Conservation (phyloP, 345 rosid species). For the Psidium friedrichsthalianum region DNA sequence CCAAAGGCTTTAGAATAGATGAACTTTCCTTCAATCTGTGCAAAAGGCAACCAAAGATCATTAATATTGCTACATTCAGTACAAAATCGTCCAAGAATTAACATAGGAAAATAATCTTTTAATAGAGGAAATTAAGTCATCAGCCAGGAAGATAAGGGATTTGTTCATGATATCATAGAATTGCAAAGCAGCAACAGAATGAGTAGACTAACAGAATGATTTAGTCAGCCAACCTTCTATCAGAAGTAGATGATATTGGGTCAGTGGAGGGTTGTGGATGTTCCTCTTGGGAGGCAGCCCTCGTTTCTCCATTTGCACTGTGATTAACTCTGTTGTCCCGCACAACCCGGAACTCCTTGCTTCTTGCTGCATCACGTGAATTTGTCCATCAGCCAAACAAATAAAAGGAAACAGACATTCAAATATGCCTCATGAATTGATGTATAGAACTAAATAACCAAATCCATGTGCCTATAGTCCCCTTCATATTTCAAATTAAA, state of each 20-base stretch:
- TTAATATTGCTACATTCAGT: background rate
- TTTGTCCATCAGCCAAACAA: background rate
- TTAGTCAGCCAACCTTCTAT: conserved; percentile 34
- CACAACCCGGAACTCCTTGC: conserved; percentile 43
- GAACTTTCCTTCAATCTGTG: conserved; percentile 26
- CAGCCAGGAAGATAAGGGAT: background rate
- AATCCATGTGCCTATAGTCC: background rate
- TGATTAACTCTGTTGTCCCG: conserved; percentile 61
- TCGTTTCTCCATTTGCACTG: conserved; percentile 29
- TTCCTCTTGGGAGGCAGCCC: conserved; percentile 23
- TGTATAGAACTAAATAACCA: background rate
- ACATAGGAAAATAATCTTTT: background rate
- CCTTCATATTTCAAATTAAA: background rate
- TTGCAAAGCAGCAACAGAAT: background rate
- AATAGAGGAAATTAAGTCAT: background rate
- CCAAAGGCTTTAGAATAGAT: conserved; percentile 25
- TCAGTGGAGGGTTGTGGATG: conserved; percentile 18
- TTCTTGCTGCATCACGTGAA: conserved; percentile 25
- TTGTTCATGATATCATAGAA: background rate
- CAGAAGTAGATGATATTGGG: conserved; percentile 11
- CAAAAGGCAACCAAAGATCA: background rate
- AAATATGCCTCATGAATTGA: background rate
- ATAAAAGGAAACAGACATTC: background rate
- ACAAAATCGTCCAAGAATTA: background rate
- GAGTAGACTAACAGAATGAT: background rate